Evolutionary conservation across 805 yeast genomes (phyloP), one percentile per base, ranked within the genome.

Genomic region (Candida nitratophila): DNA sequence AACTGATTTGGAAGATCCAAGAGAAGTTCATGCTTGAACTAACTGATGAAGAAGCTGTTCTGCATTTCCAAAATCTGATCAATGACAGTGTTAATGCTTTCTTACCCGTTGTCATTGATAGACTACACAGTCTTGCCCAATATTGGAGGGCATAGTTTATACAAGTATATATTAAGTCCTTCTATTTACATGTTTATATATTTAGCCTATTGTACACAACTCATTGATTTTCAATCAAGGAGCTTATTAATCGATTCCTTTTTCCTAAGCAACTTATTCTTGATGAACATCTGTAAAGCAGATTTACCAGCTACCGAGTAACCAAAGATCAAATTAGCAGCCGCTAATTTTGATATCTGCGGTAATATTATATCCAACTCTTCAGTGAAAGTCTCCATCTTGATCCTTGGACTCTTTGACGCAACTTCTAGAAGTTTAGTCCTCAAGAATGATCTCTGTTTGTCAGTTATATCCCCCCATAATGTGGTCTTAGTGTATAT

Each of bases 81-180:
- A 91, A 88, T 55, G 96, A 87, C 54, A 86, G 96, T 65, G 97
- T 93, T 16, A 86, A 80, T 59, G 98, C 99, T 0, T 77, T 93
- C 46, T 63, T 91, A 46, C 98, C 99, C 0, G 90, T 90, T 58
- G 96, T 95, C 16, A 93, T 93, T 44, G 99, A 93, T 58, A 79
- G 96, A 50, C 67, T 93, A 42, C 99, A 93, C 62, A 88, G 91
- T 64, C 73, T 93, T 59, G 97, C 99, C 0, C 99, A 93, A 59
- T 93, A 93, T 59, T 95, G 99, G 99, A 70, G 99, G 48, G 89
- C 97, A 0, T 91, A 41, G 52, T 32, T n/a, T 15, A n/a, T n/a
- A 15, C 9, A 6, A n/a, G 12, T n/a, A 11, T 32, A 32, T 32
- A n/a, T 14, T 30, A 30, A 11, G 7, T 35, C 17, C 12, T 34